These are phyloP conservation scores for Salvia hispanica DNA, from an alignment of 257 asterid species.

Conservation along the genomic window DNA sequence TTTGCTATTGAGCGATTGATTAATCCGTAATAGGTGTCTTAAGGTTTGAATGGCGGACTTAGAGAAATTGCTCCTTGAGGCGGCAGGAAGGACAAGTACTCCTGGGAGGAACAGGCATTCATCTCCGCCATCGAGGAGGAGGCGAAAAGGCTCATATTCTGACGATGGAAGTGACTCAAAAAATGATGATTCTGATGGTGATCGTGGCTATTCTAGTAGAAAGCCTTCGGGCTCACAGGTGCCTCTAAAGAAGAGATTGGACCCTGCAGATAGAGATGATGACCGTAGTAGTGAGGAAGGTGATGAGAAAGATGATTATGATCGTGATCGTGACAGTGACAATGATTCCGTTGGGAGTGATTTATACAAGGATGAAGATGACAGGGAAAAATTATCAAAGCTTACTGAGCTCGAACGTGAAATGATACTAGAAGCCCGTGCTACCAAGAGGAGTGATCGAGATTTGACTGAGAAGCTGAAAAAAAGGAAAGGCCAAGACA, in stretches of 20 bases:
- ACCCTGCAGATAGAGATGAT: slow-evolving; percentile 72
- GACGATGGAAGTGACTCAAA: slow-evolving; percentile 89
- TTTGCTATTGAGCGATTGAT: slow-evolving; percentile 22
- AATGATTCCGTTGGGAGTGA: slow-evolving; percentile 96
- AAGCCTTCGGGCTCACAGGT: slow-evolving; percentile 82
- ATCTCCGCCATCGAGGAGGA: slow-evolving; percentile 69
- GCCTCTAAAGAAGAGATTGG: slow-evolving; percentile 92
- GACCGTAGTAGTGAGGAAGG: slow-evolving; percentile 72
- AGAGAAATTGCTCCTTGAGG: slow-evolving; percentile 83
- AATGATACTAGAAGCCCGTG: slow-evolving; percentile 83
- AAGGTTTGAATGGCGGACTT: slow-evolving; percentile 69
- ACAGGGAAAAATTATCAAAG: slow-evolving; percentile 79
- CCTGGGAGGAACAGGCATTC: slow-evolving; percentile 69
- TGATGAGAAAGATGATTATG: slow-evolving; percentile 52
- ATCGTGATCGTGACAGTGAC: slow-evolving; percentile 71
- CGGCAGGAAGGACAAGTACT: slow-evolving; percentile 80
- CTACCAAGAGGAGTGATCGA: slow-evolving; percentile 81
- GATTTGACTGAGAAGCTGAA: slow-evolving; percentile 70
- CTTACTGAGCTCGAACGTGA: slow-evolving; percentile 91
- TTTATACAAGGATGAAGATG: slow-evolving; percentile 86
- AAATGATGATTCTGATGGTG: slow-evolving; percentile 85
- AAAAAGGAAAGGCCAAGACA: slow-evolving; percentile 50
- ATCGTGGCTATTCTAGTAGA: slow-evolving; percentile 65
- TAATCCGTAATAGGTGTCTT: slow-evolving; percentile 25
- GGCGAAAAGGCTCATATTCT: slow-evolving; percentile 60